phyloP scores from a whole-genome alignment of 1,139 yeast genomes.

The Pichia sp. region DNA sequence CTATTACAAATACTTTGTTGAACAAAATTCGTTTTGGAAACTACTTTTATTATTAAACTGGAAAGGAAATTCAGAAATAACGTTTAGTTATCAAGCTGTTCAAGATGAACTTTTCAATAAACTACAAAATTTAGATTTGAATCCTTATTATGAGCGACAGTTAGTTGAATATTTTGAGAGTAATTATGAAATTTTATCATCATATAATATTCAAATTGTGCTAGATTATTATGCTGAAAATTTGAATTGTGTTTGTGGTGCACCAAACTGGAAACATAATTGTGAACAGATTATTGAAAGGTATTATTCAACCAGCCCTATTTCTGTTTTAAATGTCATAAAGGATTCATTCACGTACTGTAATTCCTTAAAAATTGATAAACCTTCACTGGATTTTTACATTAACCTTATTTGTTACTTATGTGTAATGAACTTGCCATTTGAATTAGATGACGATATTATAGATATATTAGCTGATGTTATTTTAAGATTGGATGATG shows the following conservation, averaged over 20 bases:
- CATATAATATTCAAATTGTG: slow-evolving; percentile 19
- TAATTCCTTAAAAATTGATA: slow-evolving; percentile 17
- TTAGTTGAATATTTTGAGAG: slow-evolving; percentile 16
- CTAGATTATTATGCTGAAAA: slow-evolving; percentile 40
- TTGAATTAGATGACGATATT: slow-evolving; percentile 9
- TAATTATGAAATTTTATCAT: slow-evolving; percentile 16
- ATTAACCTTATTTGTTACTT: slow-evolving; percentile 16
- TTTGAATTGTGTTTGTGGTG: slow-evolving; percentile 48
- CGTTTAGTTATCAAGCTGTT: slow-evolving; percentile 7
- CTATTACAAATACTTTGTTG: slow-evolving; percentile 13
- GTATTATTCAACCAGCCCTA: slow-evolving; percentile 42
- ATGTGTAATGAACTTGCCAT: slow-evolving; percentile 11
- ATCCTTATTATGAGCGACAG: slow-evolving; percentile 5
- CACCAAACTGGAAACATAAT: slow-evolving; percentile 48
- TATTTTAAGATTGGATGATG: slow-evolving; percentile 7
- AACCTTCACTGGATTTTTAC: slow-evolving; percentile 15
- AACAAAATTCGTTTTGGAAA: slow-evolving; percentile 18
- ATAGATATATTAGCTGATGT: slow-evolving; percentile 9
- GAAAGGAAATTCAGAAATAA: not conserved
- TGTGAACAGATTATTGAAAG: slow-evolving; percentile 39
- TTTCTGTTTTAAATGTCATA: slow-evolving; percentile 40
- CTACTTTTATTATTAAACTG: slow-evolving; percentile 12
- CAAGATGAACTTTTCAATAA: slow-evolving; percentile 16
- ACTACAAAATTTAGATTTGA: slow-evolving; percentile 14
- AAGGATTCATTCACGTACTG: slow-evolving; percentile 40